Percentiles rank a stretch among this genome's conserved stretches.
Evolutionary conservation across 2,329 filamentous ascomycete species (phyloP).

Genomic region (Pleomassaria siparia): DNA sequence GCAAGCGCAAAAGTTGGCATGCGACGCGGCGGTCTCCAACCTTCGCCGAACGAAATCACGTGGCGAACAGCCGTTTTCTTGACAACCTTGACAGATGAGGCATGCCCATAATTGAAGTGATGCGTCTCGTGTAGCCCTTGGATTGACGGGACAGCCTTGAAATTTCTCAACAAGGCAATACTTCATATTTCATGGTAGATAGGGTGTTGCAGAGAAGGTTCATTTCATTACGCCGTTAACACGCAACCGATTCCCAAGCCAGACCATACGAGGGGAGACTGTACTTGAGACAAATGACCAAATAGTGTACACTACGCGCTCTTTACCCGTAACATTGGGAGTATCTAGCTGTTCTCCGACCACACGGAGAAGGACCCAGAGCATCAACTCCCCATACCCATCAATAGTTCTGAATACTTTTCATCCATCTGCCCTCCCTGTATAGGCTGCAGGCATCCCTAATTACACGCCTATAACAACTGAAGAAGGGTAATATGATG

Average conservation of each 20-base stretch:
- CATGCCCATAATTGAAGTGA: background rate
- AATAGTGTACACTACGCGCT: conserved; percentile 24
- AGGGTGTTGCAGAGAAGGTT: background rate
- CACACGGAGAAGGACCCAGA: conserved; percentile 5
- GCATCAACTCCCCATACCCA: background rate
- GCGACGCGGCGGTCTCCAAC: conserved; percentile 18
- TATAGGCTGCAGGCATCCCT: background rate
- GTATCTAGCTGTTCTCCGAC: conserved; percentile 8
- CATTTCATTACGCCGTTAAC: conserved; percentile 1
- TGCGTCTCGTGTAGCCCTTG: background rate
- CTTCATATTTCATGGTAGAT: background rate
- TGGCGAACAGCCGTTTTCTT: conserved; percentile 9
- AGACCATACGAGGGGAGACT: conserved; percentile 31
- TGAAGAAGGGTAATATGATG: conserved; percentile 2
- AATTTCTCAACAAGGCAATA: background rate
- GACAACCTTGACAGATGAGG: background rate
- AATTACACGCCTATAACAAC: conserved; percentile 3
- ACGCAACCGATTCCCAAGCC: conserved; percentile 1
- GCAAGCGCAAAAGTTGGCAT: conserved; percentile 17
- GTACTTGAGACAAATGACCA: conserved; percentile 23
- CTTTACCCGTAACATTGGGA: background rate
- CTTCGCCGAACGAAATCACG: conserved; percentile 26
- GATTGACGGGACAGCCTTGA: background rate
- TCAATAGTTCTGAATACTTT: background rate
- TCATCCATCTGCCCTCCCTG: background rate